Evolutionary conservation across 345 rosid genomes (phyloP).

Genomic region (Boechera divaricarpa): DNA sequence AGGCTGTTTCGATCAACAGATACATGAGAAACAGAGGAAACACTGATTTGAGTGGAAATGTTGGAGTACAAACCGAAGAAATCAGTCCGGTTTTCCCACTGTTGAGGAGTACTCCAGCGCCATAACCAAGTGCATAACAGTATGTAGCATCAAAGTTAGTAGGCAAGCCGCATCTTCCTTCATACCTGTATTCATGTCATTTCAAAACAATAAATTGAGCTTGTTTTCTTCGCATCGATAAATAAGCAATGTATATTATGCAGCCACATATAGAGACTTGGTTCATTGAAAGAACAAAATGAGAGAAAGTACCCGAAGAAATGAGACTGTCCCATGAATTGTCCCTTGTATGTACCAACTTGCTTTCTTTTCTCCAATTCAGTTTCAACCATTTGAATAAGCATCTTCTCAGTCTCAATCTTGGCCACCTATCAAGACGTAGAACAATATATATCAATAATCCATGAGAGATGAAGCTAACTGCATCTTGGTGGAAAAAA

Average conservation of each 20-base stretch:
- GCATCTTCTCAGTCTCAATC: constrained; percentile 99
- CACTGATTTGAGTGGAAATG: neutral
- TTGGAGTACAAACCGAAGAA: constrained; percentile 71
- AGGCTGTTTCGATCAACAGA: constrained; percentile 9
- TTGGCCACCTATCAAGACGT: constrained; percentile 76
- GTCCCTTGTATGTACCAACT: constrained; percentile 67
- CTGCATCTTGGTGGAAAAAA: neutral
- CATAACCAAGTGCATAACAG: constrained; percentile 97
- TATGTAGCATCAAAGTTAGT: constrained; percentile 92
- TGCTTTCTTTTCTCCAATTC: constrained; percentile 94
- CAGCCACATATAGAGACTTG: neutral
- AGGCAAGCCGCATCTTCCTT: constrained; percentile 99
- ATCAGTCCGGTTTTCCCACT: constrained; percentile 92
- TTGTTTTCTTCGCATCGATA: neutral
- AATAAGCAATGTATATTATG: neutral
- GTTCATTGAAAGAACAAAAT: neutral
- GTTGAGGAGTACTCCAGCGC: constrained; percentile 90
- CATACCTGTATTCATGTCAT: constrained; percentile 60
- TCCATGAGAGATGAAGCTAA: neutral
- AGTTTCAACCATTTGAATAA: constrained; percentile 98
- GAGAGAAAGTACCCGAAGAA: constrained; percentile 79
- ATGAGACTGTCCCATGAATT: constrained; percentile 92
- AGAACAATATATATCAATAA: constrained; percentile 3
- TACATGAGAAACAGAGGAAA: neutral
- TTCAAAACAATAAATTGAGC: neutral